Conservation (phyloP, 768 basidiomycete species). For the Mycena albidolilacea region DNA sequence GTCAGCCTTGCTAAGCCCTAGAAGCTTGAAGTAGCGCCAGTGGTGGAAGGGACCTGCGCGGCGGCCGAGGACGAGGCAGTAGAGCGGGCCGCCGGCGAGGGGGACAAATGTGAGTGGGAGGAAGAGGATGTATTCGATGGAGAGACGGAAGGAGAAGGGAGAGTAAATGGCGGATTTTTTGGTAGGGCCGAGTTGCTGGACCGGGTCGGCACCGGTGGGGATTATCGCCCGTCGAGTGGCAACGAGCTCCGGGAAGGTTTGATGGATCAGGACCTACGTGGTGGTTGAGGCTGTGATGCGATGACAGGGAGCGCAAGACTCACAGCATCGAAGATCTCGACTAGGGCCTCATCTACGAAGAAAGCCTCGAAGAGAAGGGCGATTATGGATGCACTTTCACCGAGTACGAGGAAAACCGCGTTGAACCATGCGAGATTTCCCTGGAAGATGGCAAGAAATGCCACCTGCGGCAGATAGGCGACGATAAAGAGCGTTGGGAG, state of each 20-base stretch:
- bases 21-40: constrained; percentile 35
- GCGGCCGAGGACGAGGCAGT: neutral
- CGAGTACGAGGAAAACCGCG: constrained; percentile 34
- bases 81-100: too few relatives aligned
- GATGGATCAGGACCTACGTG: constrained; percentile 30
- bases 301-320: neutral
- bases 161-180: neutral
- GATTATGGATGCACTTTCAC: constrained; percentile 33
- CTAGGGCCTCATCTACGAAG: constrained; percentile 33
- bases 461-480: constrained; percentile 63
- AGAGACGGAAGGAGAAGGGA: too few relatives aligned
- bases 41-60: constrained; percentile 37
- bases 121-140: too few relatives aligned
- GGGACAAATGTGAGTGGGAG: too few relatives aligned
- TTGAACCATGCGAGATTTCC: constrained; percentile 66
- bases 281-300: constrained; percentile 6
- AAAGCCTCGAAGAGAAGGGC: constrained; percentile 35
- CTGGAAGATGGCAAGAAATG: constrained; percentile 49
- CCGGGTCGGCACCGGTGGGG: constrained; percentile 27
- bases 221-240: constrained; percentile 20
- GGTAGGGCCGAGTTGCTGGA: constrained; percentile 26
- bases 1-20: constrained; percentile 17
- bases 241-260: constrained; percentile 28
- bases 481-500: constrained; percentile 55
- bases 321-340: neutral